phyloP scores from a whole-genome alignment of 345 rosid genomes.

The Hibiscus trionum region DNA sequence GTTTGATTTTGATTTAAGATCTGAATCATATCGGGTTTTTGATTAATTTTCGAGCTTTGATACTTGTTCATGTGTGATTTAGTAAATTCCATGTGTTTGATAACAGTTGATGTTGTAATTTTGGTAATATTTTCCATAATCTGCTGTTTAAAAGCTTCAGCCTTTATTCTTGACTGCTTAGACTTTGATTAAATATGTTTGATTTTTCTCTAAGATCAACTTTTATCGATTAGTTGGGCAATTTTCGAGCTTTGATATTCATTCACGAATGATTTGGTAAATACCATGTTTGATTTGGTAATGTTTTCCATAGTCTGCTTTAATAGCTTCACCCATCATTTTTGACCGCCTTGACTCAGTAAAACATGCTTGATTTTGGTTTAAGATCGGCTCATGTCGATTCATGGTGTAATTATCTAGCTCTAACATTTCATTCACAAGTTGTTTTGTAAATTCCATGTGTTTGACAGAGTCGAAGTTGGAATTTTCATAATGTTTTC shows the following conservation, averaged over 20 bases:
- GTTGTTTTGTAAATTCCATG: not conserved
- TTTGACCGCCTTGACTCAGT: not conserved
- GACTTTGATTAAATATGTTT: not conserved
- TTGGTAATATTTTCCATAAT: not conserved
- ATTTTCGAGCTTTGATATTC: not conserved
- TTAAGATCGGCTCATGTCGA: not conserved
- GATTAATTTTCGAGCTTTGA: not conserved
- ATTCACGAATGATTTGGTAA: not conserved
- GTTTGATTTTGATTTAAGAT: not conserved
- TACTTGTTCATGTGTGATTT: not conserved
- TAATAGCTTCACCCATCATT: not conserved
- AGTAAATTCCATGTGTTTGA: not conserved
- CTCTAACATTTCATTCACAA: not conserved
- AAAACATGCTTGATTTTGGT: not conserved
- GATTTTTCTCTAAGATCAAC: not conserved
- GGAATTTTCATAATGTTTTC: not conserved
- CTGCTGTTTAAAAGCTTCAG: not conserved
- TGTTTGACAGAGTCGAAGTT: not conserved
- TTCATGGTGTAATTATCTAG: not conserved
- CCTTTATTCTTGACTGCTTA: not conserved
- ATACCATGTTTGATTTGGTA: not conserved
- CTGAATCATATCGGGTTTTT: not conserved
- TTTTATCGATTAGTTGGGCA: not conserved
- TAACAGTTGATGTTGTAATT: not conserved
- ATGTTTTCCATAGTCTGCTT: not conserved